Evolutionary conservation across 192 early-diverging fungal genomes (phyloP).

Genomic region (Spizellomyces punctatus): DNA sequence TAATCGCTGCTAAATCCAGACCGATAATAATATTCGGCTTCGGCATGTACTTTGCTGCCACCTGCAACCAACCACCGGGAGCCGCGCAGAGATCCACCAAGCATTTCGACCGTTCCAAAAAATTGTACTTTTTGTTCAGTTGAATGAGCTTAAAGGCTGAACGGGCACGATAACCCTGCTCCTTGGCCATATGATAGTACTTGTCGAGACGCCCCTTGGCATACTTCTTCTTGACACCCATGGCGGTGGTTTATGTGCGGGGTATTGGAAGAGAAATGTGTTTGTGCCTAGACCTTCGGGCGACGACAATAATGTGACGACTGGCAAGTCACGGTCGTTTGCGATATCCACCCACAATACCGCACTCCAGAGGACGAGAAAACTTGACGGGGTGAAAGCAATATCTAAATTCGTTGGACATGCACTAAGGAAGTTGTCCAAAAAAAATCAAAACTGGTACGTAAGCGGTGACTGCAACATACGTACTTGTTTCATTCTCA

Average conservation of each 20-base stretch:
- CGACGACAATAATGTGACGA: too few relatives aligned
- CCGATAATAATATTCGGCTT: conserved; percentile 88
- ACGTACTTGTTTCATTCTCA: too few relatives aligned
- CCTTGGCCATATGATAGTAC: conserved; percentile 99
- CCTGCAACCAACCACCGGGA: conserved; percentile 98
- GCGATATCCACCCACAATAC: too few relatives aligned
- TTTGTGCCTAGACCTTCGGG: too few relatives aligned
- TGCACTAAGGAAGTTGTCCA: too few relatives aligned
- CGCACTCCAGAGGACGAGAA: too few relatives aligned
- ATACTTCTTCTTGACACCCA: conserved; percentile 55
- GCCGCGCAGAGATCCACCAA: conserved; percentile 98
- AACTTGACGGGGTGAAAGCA: too few relatives aligned
- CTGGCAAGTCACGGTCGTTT: too few relatives aligned
- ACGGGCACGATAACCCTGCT: conserved; percentile 98
- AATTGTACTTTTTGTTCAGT: conserved; percentile 98
- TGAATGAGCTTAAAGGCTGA: conserved; percentile 99
- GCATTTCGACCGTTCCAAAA: conserved; percentile 83
- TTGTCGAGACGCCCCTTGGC: conserved; percentile 97
- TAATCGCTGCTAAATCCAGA: conserved; percentile 95
- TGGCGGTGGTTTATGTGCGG: background rate
- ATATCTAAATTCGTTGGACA: too few relatives aligned
- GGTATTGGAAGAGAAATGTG: too few relatives aligned
- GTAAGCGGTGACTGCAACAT: too few relatives aligned
- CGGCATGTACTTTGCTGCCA: conserved; percentile 99
- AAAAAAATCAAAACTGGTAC: too few relatives aligned